Conservation (phyloP, 1,284 basidiomycete genomes). For the Boletus nobilissimus region DNA sequence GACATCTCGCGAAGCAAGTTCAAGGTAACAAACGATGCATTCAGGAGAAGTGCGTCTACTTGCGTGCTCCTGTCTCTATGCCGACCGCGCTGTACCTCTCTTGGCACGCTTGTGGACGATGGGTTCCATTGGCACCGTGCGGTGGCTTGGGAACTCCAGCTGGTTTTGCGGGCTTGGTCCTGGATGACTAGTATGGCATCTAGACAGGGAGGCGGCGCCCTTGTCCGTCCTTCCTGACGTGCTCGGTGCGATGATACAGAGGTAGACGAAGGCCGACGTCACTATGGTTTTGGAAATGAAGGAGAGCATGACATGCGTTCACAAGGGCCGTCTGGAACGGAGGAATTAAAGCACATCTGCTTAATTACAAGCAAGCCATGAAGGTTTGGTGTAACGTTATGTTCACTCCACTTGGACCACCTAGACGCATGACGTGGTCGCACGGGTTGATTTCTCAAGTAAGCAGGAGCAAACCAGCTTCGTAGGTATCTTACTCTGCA, state of each 20-base stretch:
- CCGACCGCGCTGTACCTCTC: neutral
- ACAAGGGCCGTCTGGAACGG: neutral
- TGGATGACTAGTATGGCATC: neutral
- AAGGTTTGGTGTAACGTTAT: neutral
- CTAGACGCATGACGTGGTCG: conserved; percentile 20
- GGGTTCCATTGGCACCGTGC: neutral
- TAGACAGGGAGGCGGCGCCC: neutral
- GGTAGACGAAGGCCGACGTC: conserved; percentile 27
- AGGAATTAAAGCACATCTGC: neutral
- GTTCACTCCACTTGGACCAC: neutral
- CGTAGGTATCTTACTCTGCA: no score
- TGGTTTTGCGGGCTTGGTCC: conserved; percentile 9
- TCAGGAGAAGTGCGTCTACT: conserved; percentile 44
- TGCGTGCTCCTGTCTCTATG: neutral
- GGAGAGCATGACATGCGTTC: conserved; percentile 23
- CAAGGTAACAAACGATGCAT: conserved; percentile 51
- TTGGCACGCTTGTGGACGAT: neutral
- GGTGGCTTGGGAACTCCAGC: neutral
- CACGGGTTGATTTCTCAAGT: conserved; percentile 32
- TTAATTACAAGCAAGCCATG: conserved; percentile 30
- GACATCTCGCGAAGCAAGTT: conserved; percentile 65
- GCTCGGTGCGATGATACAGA: conserved; percentile 19
- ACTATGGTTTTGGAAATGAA: conserved; percentile 29
- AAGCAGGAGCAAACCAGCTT: no score
- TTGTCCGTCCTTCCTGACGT: conserved; percentile 12